Evolutionary conservation across 768 basidiomycete genomes (phyloP).

Genomic region (Xerocomus spinulosus): DNA sequence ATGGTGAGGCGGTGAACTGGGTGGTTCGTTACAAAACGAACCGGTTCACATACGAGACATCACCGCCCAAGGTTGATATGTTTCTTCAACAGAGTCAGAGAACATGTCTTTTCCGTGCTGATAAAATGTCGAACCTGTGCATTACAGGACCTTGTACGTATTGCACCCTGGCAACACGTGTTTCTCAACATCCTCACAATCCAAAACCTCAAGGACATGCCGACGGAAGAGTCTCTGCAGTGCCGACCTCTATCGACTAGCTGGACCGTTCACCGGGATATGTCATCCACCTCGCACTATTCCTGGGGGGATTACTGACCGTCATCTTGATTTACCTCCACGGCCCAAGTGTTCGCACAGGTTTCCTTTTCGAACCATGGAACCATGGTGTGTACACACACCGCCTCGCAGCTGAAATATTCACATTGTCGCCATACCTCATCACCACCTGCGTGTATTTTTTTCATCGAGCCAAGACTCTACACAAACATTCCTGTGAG

Average conservation of each 20-base stretch:
- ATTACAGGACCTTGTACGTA: neutral
- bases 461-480: neutral
- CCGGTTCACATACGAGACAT: neutral
- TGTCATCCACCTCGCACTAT: neutral
- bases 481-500: neutral
- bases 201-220: neutral
- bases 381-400: neutral
- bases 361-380: neutral
- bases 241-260: neutral
- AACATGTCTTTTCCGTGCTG: no score
- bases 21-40: no score
- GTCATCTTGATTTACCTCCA: neutral
- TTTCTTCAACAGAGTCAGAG: no score
- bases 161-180: neutral
- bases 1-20: no score
- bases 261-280: neutral
- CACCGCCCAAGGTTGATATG: neutral
- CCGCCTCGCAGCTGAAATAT: neutral
- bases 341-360: neutral
- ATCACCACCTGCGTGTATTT: neutral
- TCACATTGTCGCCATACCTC: neutral
- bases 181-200: neutral
- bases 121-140: neutral
- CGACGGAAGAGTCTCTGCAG: neutral
- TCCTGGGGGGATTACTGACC: neutral